Percentiles rank a stretch among this genome's conserved stretches.
phyloP scores from a whole-genome alignment of 257 asterid species.

The Rauvolfia tetraphylla region DNA sequence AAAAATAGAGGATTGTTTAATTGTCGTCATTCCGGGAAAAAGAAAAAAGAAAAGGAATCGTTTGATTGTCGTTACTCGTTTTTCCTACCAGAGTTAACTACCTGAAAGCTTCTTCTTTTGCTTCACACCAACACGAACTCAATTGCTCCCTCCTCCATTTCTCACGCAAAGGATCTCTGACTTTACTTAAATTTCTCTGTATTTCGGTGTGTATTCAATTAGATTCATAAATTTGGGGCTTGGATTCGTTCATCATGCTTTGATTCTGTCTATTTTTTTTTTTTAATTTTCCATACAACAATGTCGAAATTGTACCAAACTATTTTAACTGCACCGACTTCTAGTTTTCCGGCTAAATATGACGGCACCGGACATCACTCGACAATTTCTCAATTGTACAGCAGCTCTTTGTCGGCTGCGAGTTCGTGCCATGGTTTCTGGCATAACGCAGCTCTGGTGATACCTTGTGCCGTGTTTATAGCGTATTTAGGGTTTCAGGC shows the following conservation, averaged over 20 bases:
- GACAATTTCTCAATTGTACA: slow-evolving; percentile 33
- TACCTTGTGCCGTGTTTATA: slow-evolving; percentile 67
- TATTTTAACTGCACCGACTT: slow-evolving; percentile 7
- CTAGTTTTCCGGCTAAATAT: slow-evolving; percentile 1
- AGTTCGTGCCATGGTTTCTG: slow-evolving; percentile 59
- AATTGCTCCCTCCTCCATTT: neutral
- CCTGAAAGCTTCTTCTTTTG: neutral
- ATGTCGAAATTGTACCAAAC: slow-evolving; percentile 18
- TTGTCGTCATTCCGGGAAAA: no score
- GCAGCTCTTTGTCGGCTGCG: slow-evolving; percentile 17
- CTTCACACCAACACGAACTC: neutral
- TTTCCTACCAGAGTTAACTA: neutral
- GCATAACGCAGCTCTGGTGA: slow-evolving; percentile 67
- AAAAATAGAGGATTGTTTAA: no score
- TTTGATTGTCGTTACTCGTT: neutral
- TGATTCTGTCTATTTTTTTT: neutral
- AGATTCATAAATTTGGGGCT: neutral
- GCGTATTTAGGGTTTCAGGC: slow-evolving; percentile 77
- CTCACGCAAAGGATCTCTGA: neutral
- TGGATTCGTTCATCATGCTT: neutral
- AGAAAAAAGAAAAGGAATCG: no score
- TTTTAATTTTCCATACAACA: neutral
- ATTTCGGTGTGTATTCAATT: neutral
- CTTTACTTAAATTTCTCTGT: neutral
- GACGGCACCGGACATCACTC: slow-evolving; percentile 11